Percentiles rank a stretch among this genome's conserved stretches.
phyloP scores from a whole-genome alignment of 495 filamentous ascomycete species.

The Geoglossum glabrum region DNA sequence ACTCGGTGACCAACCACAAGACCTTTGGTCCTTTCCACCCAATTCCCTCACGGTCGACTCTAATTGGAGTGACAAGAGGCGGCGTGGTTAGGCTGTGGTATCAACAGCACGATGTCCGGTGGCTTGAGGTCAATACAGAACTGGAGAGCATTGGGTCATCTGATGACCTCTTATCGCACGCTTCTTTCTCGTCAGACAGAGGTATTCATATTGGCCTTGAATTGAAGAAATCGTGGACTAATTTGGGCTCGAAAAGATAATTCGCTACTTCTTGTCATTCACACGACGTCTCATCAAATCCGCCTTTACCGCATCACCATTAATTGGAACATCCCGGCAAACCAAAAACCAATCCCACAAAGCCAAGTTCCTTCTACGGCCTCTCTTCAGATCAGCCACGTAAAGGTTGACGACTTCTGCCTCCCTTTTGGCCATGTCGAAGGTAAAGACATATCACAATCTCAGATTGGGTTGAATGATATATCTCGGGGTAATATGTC shows the following conservation, averaged over 20 bases:
- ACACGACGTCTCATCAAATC: conserved; percentile 12
- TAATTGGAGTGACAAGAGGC: conserved; percentile 49
- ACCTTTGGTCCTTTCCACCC: conserved; percentile 47
- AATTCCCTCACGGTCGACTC: conserved; percentile 35
- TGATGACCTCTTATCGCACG: conserved; percentile 58
- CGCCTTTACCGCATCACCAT: conserved; percentile 19
- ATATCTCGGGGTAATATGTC: conserved; percentile 10
- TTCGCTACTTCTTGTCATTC: conserved; percentile 15
- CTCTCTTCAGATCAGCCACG: conserved; percentile 6
- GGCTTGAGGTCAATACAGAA: conserved; percentile 44
- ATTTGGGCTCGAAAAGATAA: conserved; percentile 10
- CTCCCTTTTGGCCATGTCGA: not conserved
- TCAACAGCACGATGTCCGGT: conserved; percentile 43
- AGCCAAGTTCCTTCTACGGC: conserved; percentile 7
- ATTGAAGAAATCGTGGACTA: not conserved
- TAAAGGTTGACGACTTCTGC: conserved; percentile 12
- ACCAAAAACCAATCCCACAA: conserved; percentile 8
- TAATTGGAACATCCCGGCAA: conserved; percentile 16
- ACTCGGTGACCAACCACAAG: conserved; percentile 26
- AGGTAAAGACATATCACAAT: not conserved
- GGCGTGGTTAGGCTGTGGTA: conserved; percentile 51
- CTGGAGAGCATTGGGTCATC: conserved; percentile 48
- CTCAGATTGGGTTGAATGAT: not conserved
- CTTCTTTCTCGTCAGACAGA: conserved; percentile 53
- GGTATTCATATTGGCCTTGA: conserved; percentile 19